phyloP scores from a whole-genome alignment of 768 basidiomycete species.

The Calocera viscosa region DNA sequence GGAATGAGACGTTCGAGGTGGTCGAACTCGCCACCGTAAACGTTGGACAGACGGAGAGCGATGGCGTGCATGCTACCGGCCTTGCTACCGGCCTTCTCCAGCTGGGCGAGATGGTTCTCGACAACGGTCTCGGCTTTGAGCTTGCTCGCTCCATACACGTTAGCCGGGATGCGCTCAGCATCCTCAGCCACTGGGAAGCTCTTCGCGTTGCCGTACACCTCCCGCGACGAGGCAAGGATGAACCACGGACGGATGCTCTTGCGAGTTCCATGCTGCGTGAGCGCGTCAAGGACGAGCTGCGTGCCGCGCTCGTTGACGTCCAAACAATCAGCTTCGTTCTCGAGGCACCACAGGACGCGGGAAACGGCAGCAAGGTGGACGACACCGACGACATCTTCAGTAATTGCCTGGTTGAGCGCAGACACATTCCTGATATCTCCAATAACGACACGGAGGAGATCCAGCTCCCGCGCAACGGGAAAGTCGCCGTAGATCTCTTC shows the following conservation, averaged over 20 bases:
- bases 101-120: slow-evolving; percentile 11
- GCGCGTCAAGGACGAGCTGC: slow-evolving; percentile 15
- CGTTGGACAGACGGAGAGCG: slow-evolving; percentile 23
- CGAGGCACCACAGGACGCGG: slow-evolving; percentile 18
- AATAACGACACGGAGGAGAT: slow-evolving; percentile 13
- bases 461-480: background rate
- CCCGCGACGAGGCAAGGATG: slow-evolving; percentile 21
- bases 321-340: slow-evolving; percentile 20
- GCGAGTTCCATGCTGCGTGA: slow-evolving; percentile 2
- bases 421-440: slow-evolving; percentile 18
- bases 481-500: slow-evolving; percentile 14
- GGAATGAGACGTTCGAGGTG: slow-evolving; percentile 23
- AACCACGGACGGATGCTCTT: slow-evolving; percentile 22
- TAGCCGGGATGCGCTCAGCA: slow-evolving; percentile 15
- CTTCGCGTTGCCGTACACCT: slow-evolving; percentile 21
- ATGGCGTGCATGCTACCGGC: slow-evolving; percentile 11
- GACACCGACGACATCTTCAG: slow-evolving; percentile 17
- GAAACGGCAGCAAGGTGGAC: slow-evolving; percentile 21
- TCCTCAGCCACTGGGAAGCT: slow-evolving; percentile 16
- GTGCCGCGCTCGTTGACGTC: slow-evolving; percentile 22
- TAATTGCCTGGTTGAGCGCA: slow-evolving; percentile 12
- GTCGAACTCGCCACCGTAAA: slow-evolving; percentile 24
- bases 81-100: background rate
- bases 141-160: slow-evolving; percentile 23
- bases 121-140: slow-evolving; percentile 19